Percentiles rank a stretch among this genome's conserved stretches.
Conservation (phyloP, 805 yeast genomes). For the Zygosaccharomyces bailii region DNA sequence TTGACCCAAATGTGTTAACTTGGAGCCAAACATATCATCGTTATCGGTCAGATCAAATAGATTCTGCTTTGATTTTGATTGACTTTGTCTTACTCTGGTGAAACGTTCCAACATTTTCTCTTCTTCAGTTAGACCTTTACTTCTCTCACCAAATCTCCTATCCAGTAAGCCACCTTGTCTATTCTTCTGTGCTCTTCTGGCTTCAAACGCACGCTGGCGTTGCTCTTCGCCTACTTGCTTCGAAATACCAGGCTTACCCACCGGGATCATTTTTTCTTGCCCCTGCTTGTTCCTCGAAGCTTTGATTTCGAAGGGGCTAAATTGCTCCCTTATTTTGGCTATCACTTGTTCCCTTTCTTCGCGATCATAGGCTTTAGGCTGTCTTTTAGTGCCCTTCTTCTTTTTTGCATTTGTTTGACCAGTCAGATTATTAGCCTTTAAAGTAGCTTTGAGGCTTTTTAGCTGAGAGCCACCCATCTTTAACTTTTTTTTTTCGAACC, state of each 20-base stretch:
- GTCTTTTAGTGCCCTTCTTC: conserved; percentile 44
- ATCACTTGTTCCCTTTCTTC: conserved; percentile 61
- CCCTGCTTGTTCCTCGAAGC: conserved; percentile 63
- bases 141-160: conserved; percentile 88
- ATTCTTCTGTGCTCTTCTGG: conserved; percentile 58
- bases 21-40: conserved; percentile 38
- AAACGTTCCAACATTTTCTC: conserved; percentile 95
- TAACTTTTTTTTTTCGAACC: neutral
- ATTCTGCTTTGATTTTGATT: conserved; percentile 51
- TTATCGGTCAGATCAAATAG: conserved; percentile 75
- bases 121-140: conserved; percentile 67
- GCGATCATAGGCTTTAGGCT: conserved; percentile 63
- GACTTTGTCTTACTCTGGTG: conserved; percentile 76
- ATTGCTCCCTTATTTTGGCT: conserved; percentile 67
- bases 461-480: conserved; percentile 84
- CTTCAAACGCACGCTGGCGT: conserved; percentile 60
- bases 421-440: conserved; percentile 76
- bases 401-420: conserved; percentile 74
- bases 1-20: conserved; percentile 78
- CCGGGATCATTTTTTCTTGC: conserved; percentile 43
- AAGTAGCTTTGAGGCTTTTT: conserved; percentile 72
- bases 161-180: conserved; percentile 78
- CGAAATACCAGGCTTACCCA: conserved; percentile 65
- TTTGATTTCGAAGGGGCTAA: conserved; percentile 86
- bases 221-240: conserved; percentile 67